These are phyloP conservation scores for Paspalum vaginatum DNA, from an alignment of 176 grass and related monocot species.

Conservation along the genomic window DNA sequence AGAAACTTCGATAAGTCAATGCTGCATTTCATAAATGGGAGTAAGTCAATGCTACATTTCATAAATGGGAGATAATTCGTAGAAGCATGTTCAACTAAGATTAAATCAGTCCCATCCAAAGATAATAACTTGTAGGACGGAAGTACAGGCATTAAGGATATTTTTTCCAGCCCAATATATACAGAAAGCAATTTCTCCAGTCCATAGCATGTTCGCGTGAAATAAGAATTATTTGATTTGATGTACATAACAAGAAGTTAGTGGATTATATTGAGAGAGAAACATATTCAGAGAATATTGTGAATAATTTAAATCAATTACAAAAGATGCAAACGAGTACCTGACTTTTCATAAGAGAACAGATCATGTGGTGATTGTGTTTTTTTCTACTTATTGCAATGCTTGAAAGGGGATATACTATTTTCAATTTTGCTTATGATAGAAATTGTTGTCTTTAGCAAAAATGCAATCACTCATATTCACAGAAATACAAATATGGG, in stretches of 20 bases:
- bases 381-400: background rate
- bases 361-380: background rate
- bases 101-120: background rate
- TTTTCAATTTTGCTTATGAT: background rate
- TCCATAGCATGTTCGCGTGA: background rate
- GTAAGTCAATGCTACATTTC: background rate
- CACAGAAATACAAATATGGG: background rate
- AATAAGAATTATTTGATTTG: background rate
- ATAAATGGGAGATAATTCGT: background rate
- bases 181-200: background rate
- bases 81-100: background rate
- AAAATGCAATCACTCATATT: background rate
- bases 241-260: background rate
- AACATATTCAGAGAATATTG: background rate
- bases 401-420: background rate
- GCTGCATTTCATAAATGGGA: background rate
- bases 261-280: background rate
- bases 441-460: background rate
- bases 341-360: background rate
- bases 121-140: background rate
- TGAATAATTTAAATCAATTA: background rate
- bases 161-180: constrained; percentile 1
- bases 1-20: background rate
- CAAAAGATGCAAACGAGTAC: background rate
- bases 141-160: background rate